Evolutionary conservation across 2,329 filamentous ascomycete species (phyloP).

Genomic region (Sporothrix euskadiensis): DNA sequence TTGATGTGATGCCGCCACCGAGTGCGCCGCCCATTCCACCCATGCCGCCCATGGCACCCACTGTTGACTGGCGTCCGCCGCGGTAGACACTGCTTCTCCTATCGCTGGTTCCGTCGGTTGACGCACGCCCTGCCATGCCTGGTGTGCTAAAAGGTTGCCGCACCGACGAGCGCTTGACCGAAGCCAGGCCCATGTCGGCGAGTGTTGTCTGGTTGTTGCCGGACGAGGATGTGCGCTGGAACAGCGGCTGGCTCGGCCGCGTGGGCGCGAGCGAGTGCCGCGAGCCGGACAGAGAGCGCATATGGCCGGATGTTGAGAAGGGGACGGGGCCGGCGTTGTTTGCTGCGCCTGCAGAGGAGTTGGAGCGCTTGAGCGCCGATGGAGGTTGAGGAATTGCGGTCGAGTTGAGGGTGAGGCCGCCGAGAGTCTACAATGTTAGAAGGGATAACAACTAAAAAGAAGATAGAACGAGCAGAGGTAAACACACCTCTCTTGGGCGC

Average conservation of each 20-base stretch:
- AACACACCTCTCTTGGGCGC: slow-evolving; percentile 78
- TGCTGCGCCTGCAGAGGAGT: slow-evolving; percentile 68
- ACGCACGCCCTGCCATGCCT: slow-evolving; percentile 48
- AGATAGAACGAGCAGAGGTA: slow-evolving; percentile 24
- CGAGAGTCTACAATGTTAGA: slow-evolving; percentile 67
- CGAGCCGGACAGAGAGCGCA: slow-evolving; percentile 77
- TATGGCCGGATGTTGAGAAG: slow-evolving; percentile 66
- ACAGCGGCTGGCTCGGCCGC: slow-evolving; percentile 82
- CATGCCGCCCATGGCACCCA: slow-evolving; percentile 68
- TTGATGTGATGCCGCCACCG: slow-evolving; percentile 50
- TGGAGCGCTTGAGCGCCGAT: slow-evolving; percentile 92
- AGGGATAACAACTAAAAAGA: neutral
- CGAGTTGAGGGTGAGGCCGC: slow-evolving; percentile 75
- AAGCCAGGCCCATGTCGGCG: slow-evolving; percentile 72
- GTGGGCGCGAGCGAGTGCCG: slow-evolving; percentile 82
- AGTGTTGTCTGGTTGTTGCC: slow-evolving; percentile 64
- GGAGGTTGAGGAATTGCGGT: slow-evolving; percentile 82
- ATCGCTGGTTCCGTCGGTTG: slow-evolving; percentile 50
- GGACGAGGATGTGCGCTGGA: slow-evolving; percentile 75
- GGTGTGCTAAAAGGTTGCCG: slow-evolving; percentile 70
- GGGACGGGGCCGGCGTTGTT: slow-evolving; percentile 52
- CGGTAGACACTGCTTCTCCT: slow-evolving; percentile 82
- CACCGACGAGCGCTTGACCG: slow-evolving; percentile 78
- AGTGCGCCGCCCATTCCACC: slow-evolving; percentile 56
- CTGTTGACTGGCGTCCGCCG: slow-evolving; percentile 62